A percentile compares a stretch with the other conserved stretches of the same genome.
phyloP scores from a whole-genome alignment of 108 stramenopile genomes.

The Pseudonitzschia delicatissima region DNA sequence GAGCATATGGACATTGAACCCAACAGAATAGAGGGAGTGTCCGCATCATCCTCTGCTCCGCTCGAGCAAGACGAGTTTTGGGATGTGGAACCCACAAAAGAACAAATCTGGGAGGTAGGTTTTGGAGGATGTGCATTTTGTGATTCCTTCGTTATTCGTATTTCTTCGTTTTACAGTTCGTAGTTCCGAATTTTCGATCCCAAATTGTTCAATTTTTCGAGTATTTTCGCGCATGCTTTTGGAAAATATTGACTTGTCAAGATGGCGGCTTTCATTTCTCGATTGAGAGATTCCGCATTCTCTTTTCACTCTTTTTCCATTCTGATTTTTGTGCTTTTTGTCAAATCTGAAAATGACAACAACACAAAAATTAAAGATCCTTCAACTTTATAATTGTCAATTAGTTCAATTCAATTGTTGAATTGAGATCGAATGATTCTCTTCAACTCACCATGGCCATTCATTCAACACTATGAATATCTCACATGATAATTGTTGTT shows the following conservation, averaged over 20 bases:
- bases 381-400: background rate
- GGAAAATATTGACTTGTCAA: background rate
- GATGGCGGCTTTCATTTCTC: background rate
- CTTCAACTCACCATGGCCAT: background rate
- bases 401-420: background rate
- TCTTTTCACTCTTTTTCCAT: no score
- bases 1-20: conserved; percentile 12
- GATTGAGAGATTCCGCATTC: background rate
- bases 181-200: background rate
- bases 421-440: background rate
- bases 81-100: conserved; percentile 7
- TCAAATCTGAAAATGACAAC: no score
- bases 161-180: no score
- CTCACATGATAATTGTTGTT: background rate
- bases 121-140: background rate
- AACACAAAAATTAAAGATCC: no score
- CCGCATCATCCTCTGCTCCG: no score
- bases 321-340: no score
- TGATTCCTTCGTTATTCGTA: no score
- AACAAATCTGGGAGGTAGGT: conserved; percentile 14
- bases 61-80: conserved; percentile 2
- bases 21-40: background rate
- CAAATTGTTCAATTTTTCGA: background rate
- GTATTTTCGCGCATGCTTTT: conserved; percentile 1
- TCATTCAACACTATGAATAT: no score